Base-by-base conservation (phyloP, 495 filamentous ascomycete genomes). In the Trichoderma orchidacearum region DNA sequence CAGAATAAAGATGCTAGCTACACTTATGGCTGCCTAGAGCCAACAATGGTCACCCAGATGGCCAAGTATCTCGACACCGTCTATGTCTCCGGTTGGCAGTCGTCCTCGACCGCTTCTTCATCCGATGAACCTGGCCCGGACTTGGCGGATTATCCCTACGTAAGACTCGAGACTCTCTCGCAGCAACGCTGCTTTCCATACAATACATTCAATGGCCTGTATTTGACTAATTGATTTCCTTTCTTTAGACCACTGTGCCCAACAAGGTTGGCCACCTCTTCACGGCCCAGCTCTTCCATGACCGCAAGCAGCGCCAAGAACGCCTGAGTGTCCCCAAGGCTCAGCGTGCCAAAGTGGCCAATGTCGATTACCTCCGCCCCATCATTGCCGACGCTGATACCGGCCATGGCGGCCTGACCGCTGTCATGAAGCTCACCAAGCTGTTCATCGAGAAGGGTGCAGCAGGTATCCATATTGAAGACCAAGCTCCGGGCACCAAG, bases 61-160 rank as follows among this genome's bases (percentile, higher is more conserved):
- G 92, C 90, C 63, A 95, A 97, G 71, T 97, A 93, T 71, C 80
- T 97, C 54, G 93, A 98, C 67, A 98, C 94, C 34, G 89, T 98
- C 68, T 98, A 98, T 65, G 90, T 98, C 54, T 96, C 92, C 34
- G 93, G 93, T 60, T 98, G 93, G 93, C 94, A 98, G 72, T 96
- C 88, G 65, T 96, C 92, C 2, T 94, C 90, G 29, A 98, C 93
- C 3, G 93, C 93, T 34, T 96, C 91, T 21, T 82, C 90, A 1
- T 87, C 89, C 9, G 88, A 98, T 62, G 93, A 98, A 72, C 93
- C 93, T 18, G 94, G 91, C 36, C 93, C 93, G 53, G 93, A 98
- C 85, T 82, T 98, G 62, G 93, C 94, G 54, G 93, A 98, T 68
- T 98, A 97, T 72, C 93, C 93, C 29, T 95, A 95, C 75, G 90